Conservation (phyloP, 2,329 filamentous ascomycete species). For the Pestalotiopsis fici region DNA sequence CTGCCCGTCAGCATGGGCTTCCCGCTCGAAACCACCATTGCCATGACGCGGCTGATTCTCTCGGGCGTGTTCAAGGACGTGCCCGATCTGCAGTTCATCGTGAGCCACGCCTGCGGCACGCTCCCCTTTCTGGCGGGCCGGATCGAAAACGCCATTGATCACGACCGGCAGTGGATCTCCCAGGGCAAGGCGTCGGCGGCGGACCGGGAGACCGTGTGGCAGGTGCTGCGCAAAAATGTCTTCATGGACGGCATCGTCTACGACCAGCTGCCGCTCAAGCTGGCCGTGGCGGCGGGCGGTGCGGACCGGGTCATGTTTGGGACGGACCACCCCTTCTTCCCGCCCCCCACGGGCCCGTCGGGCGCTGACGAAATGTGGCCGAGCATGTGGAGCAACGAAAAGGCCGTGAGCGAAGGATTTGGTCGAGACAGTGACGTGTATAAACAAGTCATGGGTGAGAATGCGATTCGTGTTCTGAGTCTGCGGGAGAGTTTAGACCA, state of each 20-base stretch:
- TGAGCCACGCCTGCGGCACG: constrained; percentile 87
- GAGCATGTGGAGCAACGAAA: constrained; percentile 62
- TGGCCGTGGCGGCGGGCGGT: constrained; percentile 68
- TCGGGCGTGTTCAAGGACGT: constrained; percentile 81
- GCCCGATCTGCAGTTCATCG: constrained; percentile 67
- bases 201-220: constrained; percentile 52
- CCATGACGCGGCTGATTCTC: constrained; percentile 84
- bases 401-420: constrained; percentile 26
- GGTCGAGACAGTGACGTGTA: constrained; percentile 24
- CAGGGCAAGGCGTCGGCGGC: constrained; percentile 56
- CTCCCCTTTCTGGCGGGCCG: constrained; percentile 84
- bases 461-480: constrained; percentile 26
- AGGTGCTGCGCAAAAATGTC: constrained; percentile 68
- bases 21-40: constrained; percentile 89
- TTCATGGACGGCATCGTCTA: constrained; percentile 88
- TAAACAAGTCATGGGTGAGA: constrained; percentile 29
- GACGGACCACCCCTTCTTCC: constrained; percentile 83
- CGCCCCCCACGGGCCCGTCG: constrained; percentile 64
- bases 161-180: constrained; percentile 74
- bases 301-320: constrained; percentile 76
- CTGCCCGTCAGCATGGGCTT: constrained; percentile 84
- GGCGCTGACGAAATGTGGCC: constrained; percentile 60
- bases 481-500: constrained; percentile 16
- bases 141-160: constrained; percentile 82
- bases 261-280: constrained; percentile 70